Conservation (phyloP, 2,329 filamentous ascomycete species). For the Pleurostoma richardsiae region DNA sequence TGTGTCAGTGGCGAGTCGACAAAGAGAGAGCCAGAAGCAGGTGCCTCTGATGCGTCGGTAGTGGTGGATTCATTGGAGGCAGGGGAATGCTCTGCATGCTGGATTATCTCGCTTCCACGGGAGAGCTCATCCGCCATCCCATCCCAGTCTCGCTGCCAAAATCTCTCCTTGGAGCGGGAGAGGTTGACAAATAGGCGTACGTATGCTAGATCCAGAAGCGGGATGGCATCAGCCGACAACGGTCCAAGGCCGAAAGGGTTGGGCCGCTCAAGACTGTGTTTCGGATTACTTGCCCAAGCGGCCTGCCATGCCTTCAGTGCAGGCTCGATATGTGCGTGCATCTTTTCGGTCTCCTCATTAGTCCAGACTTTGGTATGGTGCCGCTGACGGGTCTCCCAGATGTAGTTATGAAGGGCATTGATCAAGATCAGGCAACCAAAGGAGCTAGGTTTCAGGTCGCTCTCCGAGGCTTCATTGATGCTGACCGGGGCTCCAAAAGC, state of each 20-base stretch:
- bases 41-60: slow-evolving; percentile 41
- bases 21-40: slow-evolving; percentile 39
- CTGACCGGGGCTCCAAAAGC: slow-evolving; percentile 40
- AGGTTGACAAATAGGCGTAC: slow-evolving; percentile 90
- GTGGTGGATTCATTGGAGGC: slow-evolving; percentile 38
- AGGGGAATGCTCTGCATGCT: slow-evolving; percentile 63
- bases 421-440: slow-evolving; percentile 91
- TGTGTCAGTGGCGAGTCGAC: slow-evolving; percentile 48
- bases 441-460: slow-evolving; percentile 74
- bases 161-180: slow-evolving; percentile 85
- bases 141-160: slow-evolving; percentile 92
- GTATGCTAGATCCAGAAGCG: slow-evolving; percentile 85
- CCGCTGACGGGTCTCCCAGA: slow-evolving; percentile 92
- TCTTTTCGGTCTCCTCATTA: slow-evolving; percentile 85
- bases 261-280: slow-evolving; percentile 77
- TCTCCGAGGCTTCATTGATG: slow-evolving; percentile 46
- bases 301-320: slow-evolving; percentile 91
- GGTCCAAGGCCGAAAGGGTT: slow-evolving; percentile 80
- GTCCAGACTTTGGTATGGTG: slow-evolving; percentile 90
- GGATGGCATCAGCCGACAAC: slow-evolving; percentile 84
- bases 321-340: slow-evolving; percentile 93
- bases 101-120: slow-evolving; percentile 68
- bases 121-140: slow-evolving; percentile 85
- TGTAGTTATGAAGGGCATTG: slow-evolving; percentile 94
- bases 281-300: slow-evolving; percentile 82